A percentile compares a stretch with the other conserved stretches of the same genome.
phyloP scores from a whole-genome alignment of 2,329 filamentous ascomycete species.

The Neoscytalidium dimidiatum region DNA sequence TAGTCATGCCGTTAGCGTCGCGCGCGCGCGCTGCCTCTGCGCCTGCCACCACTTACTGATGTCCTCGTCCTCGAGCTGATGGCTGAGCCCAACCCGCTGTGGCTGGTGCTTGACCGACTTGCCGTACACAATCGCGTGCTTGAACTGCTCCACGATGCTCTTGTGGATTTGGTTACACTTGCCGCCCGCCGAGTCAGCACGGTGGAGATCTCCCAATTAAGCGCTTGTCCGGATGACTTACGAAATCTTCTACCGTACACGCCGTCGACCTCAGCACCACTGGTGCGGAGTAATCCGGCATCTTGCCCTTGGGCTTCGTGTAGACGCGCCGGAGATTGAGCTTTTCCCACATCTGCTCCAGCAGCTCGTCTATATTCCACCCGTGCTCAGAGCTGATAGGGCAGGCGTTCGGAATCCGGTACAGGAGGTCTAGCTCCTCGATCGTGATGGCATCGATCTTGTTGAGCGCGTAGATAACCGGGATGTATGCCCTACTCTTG shows the following conservation, averaged over 20 bases:
- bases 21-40: background rate
- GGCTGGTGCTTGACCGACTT: constrained; percentile 99
- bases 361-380: constrained; percentile 95
- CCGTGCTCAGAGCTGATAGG: constrained; percentile 94
- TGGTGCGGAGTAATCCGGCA: constrained; percentile 88
- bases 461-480: constrained; percentile 98
- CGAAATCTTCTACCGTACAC: constrained; percentile 95
- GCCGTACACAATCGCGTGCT: constrained; percentile 92
- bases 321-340: constrained; percentile 89
- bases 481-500: constrained; percentile 92
- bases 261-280: constrained; percentile 82
- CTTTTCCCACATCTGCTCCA: constrained; percentile 99
- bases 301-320: constrained; percentile 94
- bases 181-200: constrained; percentile 36
- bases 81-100: constrained; percentile 85
- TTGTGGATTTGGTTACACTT: constrained; percentile 97
- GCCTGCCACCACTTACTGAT: constrained; percentile 67
- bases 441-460: constrained; percentile 99
- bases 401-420: constrained; percentile 94
- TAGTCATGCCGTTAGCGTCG: constrained; percentile 32
- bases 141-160: constrained; percentile 94
- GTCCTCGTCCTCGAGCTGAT: constrained; percentile 94
- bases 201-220: background rate
- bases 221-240: constrained; percentile 54
- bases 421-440: constrained; percentile 92